phyloP scores from a whole-genome alignment of 2,329 filamentous ascomycete species.

The Neonectria faginata region DNA sequence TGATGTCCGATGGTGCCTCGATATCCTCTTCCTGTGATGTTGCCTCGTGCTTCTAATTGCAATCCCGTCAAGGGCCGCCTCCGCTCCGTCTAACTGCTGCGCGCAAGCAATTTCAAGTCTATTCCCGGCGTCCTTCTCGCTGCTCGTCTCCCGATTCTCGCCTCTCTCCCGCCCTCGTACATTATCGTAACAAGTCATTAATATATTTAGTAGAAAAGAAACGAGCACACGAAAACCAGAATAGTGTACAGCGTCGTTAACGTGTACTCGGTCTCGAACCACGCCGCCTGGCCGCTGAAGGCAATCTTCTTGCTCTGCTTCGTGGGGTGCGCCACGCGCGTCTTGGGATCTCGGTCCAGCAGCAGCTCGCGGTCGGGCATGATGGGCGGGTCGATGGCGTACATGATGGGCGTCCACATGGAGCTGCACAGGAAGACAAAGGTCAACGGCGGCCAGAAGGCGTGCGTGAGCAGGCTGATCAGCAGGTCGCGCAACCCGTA shows the following conservation, averaged over 20 bases:
- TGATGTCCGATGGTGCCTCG: background rate
- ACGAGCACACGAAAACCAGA: conserved; percentile 60
- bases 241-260: conserved; percentile 62
- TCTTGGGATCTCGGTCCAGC: conserved; percentile 66
- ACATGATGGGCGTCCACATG: conserved; percentile 69
- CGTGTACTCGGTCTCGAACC: conserved; percentile 68
- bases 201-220: conserved; percentile 44
- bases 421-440: conserved; percentile 67
- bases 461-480: conserved; percentile 67
- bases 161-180: conserved; percentile 21
- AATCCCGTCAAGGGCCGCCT: background rate
- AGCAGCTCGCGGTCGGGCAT: conserved; percentile 70
- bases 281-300: conserved; percentile 64
- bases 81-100: background rate
- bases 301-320: conserved; percentile 65
- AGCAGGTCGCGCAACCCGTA: conserved; percentile 56
- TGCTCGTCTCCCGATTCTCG: no score
- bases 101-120: background rate
- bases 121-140: background rate
- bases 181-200: conserved; percentile 45
- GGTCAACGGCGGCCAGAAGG: conserved; percentile 71
- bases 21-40: background rate
- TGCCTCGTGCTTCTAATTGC: background rate
- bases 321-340: conserved; percentile 64
- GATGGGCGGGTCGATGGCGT: conserved; percentile 69